Evolutionary conservation across 805 yeast species (phyloP).

Genomic region (Komagataella kurtzmanii): DNA sequence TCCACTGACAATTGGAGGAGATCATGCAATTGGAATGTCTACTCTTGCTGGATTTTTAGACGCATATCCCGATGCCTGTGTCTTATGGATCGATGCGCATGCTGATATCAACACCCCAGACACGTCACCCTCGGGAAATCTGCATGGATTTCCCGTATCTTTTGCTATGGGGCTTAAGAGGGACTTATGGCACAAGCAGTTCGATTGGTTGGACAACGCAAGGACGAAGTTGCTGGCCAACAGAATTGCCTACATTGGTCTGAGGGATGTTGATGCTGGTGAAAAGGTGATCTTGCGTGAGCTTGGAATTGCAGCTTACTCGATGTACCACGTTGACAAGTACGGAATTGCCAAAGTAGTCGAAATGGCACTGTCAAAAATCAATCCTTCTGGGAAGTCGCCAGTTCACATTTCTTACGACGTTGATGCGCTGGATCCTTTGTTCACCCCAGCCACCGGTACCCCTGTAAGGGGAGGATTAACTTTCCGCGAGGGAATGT

Average conservation of each 20-base stretch:
- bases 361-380: conserved; percentile 73
- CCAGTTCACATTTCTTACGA: conserved; percentile 91
- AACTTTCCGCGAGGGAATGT: conserved; percentile 87
- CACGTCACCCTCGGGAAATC: conserved; percentile 75
- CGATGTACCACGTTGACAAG: conserved; percentile 94
- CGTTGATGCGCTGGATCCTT: conserved; percentile 94
- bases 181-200: conserved; percentile 56
- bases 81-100: conserved; percentile 96
- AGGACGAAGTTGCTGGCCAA: conserved; percentile 55
- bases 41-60: conserved; percentile 77
- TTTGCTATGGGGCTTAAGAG: conserved; percentile 74
- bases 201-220: conserved; percentile 42
- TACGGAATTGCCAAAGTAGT: conserved; percentile 86
- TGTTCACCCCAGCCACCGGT: conserved; percentile 92
- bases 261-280: conserved; percentile 83
- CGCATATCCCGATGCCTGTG: conserved; percentile 74
- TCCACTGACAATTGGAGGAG: conserved; percentile 90
- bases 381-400: conserved; percentile 53
- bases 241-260: conserved; percentile 83
- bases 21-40: conserved; percentile 92
- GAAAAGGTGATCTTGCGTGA: conserved; percentile 68
- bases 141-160: conserved; percentile 94
- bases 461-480: conserved; percentile 96
- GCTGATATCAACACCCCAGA: conserved; percentile 90
- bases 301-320: conserved; percentile 65